A percentile compares a stretch with the other conserved stretches of the same genome.
Conservation (phyloP, 306 rosid species). For the Cicer pinnatifidum region DNA sequence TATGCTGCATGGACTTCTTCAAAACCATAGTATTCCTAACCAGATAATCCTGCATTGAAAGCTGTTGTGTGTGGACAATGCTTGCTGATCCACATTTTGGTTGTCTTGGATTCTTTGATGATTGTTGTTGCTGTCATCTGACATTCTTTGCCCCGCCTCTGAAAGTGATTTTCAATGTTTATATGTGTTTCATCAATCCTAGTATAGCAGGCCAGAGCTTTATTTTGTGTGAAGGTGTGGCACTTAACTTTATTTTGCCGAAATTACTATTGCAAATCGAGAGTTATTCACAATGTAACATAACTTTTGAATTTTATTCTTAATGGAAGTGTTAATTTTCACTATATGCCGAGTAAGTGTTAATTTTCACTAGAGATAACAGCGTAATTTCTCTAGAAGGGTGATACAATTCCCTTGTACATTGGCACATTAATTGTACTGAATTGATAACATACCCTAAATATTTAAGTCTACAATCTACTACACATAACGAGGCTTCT, state of each 20-base stretch:
- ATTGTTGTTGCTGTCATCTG: background rate
- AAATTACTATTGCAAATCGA: slow-evolving; percentile 26
- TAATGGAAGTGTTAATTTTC: background rate
- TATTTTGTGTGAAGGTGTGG: slow-evolving; percentile 38
- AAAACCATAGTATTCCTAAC: slow-evolving; percentile 9
- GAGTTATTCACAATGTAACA: slow-evolving; percentile 31
- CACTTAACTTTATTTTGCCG: slow-evolving; percentile 19
- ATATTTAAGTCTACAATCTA: no score
- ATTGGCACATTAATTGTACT: no score
- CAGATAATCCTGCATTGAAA: slow-evolving; percentile 31
- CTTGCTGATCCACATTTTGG: slow-evolving; percentile 37
- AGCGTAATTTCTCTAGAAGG: background rate
- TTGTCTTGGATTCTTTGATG: slow-evolving; percentile 39
- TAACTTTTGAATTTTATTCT: background rate
- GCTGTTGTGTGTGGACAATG: slow-evolving; percentile 25
- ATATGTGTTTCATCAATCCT: slow-evolving; percentile 34
- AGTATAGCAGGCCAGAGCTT: slow-evolving; percentile 19
- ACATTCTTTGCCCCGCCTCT: slow-evolving; percentile 41
- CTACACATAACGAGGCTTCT: no score
- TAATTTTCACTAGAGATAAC: background rate
- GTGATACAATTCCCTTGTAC: background rate
- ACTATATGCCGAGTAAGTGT: background rate
- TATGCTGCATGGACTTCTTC: slow-evolving; percentile 35
- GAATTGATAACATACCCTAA: no score
- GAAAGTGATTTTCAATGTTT: slow-evolving; percentile 37